phyloP scores from a whole-genome alignment of 2,329 filamentous ascomycete species.

The Diaporthe sp. region DNA sequence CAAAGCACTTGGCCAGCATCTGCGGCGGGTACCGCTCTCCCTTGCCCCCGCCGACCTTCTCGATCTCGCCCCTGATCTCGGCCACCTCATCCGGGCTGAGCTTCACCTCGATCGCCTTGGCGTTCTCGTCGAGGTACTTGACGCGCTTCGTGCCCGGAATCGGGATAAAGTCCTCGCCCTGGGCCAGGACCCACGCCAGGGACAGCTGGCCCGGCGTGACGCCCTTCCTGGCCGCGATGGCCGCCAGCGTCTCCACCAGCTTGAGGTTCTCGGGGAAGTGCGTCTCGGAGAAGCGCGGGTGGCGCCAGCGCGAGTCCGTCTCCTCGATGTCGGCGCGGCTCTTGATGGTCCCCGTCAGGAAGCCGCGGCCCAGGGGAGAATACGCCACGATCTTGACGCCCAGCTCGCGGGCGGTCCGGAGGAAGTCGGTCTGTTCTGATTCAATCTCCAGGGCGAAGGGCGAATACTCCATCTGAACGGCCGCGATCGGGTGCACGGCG shows the following conservation, averaged over 20 bases:
- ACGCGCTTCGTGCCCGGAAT: constrained; percentile 53
- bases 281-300: constrained; percentile 59
- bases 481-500: constrained; percentile 61
- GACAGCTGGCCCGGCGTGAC: constrained; percentile 65
- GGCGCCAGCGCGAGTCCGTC: constrained; percentile 55
- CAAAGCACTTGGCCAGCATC: constrained; percentile 31
- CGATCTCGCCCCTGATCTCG: constrained; percentile 53
- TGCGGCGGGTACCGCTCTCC: constrained; percentile 34
- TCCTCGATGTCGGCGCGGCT: constrained; percentile 58
- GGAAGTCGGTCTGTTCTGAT: constrained; percentile 59
- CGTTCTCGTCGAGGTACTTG: constrained; percentile 44
- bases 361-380: constrained; percentile 68
- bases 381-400: constrained; percentile 68
- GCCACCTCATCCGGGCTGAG: constrained; percentile 53
- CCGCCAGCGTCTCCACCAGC: constrained; percentile 46
- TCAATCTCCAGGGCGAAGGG: constrained; percentile 71
- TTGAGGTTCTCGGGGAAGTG: constrained; percentile 65
- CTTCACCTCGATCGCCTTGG: constrained; percentile 49
- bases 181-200: constrained; percentile 66
- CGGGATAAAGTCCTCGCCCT: constrained; percentile 58
- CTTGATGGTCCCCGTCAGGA: constrained; percentile 63
- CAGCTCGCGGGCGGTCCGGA: constrained; percentile 66
- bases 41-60: constrained; percentile 44
- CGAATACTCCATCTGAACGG: constrained; percentile 66
- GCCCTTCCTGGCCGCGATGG: constrained; percentile 49